Evolutionary conservation across 2,329 filamentous ascomycete genomes (phyloP), one percentile per base, ranked within the genome.

Genomic region (Phialophora verrucosa): DNA sequence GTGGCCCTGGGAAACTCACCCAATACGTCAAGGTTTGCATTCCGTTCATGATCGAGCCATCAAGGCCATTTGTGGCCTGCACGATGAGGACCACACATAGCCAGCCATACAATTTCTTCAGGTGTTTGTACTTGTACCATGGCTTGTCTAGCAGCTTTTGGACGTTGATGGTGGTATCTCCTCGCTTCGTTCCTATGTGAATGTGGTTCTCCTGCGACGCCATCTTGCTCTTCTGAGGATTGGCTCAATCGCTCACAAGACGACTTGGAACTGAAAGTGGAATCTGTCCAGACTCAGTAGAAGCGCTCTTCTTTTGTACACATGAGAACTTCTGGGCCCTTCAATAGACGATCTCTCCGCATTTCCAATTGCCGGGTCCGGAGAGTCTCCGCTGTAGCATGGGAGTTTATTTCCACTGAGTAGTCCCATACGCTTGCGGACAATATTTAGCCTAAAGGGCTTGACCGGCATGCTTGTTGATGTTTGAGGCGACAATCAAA

Each of bases 11-110:
- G 7, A 29, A n/a, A 64, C 62, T 59, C 49, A 63, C 60, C 60
- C 56, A 55, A 59, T 44, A 61, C 3, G 59, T 61, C 54, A 75
- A 65, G 1, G 73, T 72, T 56, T 76, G 73, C 6, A 75, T 68
- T 50, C 72, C 74, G 32, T 76, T 75, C 70, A 74, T 72, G 68
- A 75, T 73, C 14, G 70, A 72, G 31, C 60, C 61, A 44, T 61
- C 59, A 31, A 61, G 59, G 31, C 59, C 59, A 31, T 61, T 61
- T 14, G 61, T 56, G 49, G 63, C 63, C 51, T 65, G 63, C 11
- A 65, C 63, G 20, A 65, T 65, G 50, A 65, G 63, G 27, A 65
- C 63, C n/a, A 65, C 63, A 25, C 63, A 65, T 17, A 65, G 57
- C 63, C 63, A 65, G 25, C 51, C 63, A 57, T 65, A 65, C 17